Evolutionary conservation across 179 eudicot genomes (phyloP), one percentile per base, ranked within the genome.

Genomic region (Beta lomatogona): DNA sequence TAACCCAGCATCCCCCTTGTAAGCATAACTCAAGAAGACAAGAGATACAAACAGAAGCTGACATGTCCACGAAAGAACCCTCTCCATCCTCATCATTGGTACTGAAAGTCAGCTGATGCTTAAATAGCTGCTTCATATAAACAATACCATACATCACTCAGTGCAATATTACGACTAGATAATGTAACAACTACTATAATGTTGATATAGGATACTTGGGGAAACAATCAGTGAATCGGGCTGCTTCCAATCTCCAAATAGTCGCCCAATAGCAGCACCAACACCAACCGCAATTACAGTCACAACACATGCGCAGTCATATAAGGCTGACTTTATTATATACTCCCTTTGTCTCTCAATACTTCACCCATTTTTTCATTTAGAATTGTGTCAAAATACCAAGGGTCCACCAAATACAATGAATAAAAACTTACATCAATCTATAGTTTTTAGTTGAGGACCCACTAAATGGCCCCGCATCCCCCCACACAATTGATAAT

Each of bases 1-100:
- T 65, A 91, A 72, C 71, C 99, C 92, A 69, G 93, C 94, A 86
- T 77, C 67, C 67, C 91, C 93, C 72, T 74, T 82, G 70, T 83
- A 60, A 73, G 88, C 76, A 86, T 83, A 85, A 82, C 87, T 88
- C 87, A 88, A 84, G 64, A 91, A 83, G 69, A 86, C 82, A 78
- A 85, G 80, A 41, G 85, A 85, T 69, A 82, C 72, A 54, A 91
- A 78, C 71, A 91, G 81, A 78, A 91, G 83, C 73, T 73, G 87
- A 74, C 77, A 83, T 78, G 83, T 70, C 78, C 73, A 67, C 74
- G 71, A 36, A 65, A 78, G 22, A 55, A 78, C 64, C 83, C 81
- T 87, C 79, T 71, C 86, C 81, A 79, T 86, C 88, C 88, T 83
- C 88, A 58, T 68, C 79, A 78, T 81, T 79, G 54, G 22, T 18